phyloP scores from a whole-genome alignment of 345 rosid species.

The Eutrema yunnanense region DNA sequence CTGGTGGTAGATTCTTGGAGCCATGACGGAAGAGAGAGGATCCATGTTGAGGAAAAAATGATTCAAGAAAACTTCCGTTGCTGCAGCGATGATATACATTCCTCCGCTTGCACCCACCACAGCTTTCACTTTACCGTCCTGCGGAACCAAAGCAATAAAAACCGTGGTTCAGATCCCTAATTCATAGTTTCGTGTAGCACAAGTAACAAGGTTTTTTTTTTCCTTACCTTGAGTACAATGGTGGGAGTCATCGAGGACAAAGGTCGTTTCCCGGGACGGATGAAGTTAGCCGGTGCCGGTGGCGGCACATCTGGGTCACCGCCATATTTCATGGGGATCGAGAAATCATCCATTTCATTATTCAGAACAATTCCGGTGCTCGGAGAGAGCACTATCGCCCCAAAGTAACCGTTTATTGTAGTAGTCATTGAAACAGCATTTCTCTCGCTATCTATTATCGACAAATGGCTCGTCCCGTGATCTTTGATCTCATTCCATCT shows the following conservation, averaged over 20 bases:
- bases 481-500: conserved; percentile 48
- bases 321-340: conserved; percentile 27
- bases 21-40: conserved; percentile 49
- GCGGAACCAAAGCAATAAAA: not conserved
- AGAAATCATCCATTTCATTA: conserved; percentile 72
- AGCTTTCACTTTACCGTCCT: conserved; percentile 50
- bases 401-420: conserved; percentile 56
- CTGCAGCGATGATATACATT: conserved; percentile 46
- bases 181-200: not conserved
- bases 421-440: conserved; percentile 61
- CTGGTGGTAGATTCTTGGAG: conserved; percentile 64
- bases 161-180: not conserved
- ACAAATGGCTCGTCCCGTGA: conserved; percentile 66
- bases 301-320: conserved; percentile 19
- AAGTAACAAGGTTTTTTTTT: not conserved
- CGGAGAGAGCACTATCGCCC: conserved; percentile 43
- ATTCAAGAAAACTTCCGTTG: conserved; percentile 49
- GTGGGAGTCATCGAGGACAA: conserved; percentile 66
- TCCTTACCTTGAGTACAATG: conserved; percentile 46
- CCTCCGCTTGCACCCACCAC: conserved; percentile 67
- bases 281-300: conserved; percentile 50
- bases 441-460: conserved; percentile 41
- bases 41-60: conserved; percentile 50
- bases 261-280: conserved; percentile 57
- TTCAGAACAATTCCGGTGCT: conserved; percentile 55